Percentiles rank a stretch among this genome's conserved stretches.
These are phyloP conservation scores for Geoglossum glabrum DNA, from an alignment of 495 filamentous ascomycete species.

Conservation along the genomic window DNA sequence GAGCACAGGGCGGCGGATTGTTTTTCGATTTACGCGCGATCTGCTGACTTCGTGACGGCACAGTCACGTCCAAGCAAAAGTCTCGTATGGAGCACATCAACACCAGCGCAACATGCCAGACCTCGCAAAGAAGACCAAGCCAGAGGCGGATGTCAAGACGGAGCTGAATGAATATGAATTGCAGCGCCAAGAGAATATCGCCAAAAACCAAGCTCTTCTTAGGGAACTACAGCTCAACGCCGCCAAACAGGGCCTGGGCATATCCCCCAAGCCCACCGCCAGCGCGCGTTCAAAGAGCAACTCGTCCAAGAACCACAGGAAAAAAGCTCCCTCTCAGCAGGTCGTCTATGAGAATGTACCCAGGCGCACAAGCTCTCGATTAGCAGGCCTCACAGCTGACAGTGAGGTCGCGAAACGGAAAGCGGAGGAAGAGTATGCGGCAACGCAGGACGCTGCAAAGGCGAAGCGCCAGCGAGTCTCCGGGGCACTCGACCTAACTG, in stretches of 20 bases:
- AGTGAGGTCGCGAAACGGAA: conserved; percentile 63
- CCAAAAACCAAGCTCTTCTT: conserved; percentile 50
- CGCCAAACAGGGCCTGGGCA: conserved; percentile 29
- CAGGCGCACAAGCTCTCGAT: conserved; percentile 42
- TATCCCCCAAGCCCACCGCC: conserved; percentile 19
- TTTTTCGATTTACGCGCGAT: too few relatives aligned
- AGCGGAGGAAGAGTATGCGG: conserved; percentile 48
- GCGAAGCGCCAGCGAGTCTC: conserved; percentile 53
- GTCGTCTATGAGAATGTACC: conserved; percentile 29
- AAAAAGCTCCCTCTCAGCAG: conserved; percentile 26
- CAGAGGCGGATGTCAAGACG: too few relatives aligned
- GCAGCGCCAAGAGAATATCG: conserved; percentile 51
- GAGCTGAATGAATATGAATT: conserved; percentile 43
- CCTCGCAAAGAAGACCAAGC: too few relatives aligned
- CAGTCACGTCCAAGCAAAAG: neutral
- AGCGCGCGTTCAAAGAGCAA: conserved; percentile 7
- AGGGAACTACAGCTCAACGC: conserved; percentile 32
- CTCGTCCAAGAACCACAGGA: conserved; percentile 22
- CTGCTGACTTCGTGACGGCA: neutral
- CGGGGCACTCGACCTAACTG: conserved; percentile 49
- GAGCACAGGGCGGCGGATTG: too few relatives aligned
- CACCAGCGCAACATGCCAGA: neutral
- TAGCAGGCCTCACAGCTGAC: conserved; percentile 45
- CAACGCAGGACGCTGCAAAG: conserved; percentile 35
- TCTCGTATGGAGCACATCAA: neutral